Percentiles rank a stretch among this genome's conserved stretches.
Conservation (phyloP, 202 grass and related monocot species). For the Digitaria exilis region DNA sequence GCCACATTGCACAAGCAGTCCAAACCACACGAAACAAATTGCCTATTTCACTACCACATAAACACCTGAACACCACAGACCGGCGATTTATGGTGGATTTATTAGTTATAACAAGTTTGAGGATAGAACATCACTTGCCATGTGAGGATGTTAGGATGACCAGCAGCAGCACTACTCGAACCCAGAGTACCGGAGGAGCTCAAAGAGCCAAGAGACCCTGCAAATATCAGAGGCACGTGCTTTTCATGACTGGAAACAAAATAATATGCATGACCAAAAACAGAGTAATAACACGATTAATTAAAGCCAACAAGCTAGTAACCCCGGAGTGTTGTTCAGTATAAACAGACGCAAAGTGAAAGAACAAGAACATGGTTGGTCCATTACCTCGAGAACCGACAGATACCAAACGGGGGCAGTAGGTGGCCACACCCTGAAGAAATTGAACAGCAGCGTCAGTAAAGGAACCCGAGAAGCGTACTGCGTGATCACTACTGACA, state of each 20-base stretch:
- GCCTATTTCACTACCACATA: neutral
- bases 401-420: slow-evolving; percentile 80
- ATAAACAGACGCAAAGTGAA: neutral
- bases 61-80: neutral
- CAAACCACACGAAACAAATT: neutral
- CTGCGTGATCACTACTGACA: neutral
- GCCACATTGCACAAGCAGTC: slow-evolving; percentile 1
- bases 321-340: neutral
- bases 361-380: neutral
- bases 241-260: neutral
- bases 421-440: slow-evolving; percentile 72
- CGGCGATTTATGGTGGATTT: neutral
- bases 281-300: neutral
- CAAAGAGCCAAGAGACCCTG: slow-evolving; percentile 86
- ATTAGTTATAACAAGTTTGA: neutral
- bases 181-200: slow-evolving; percentile 60
- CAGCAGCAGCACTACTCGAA: slow-evolving; percentile 25
- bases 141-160: slow-evolving; percentile 52
- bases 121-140: slow-evolving; percentile 56
- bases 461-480: neutral
- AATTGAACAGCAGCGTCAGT: slow-evolving; percentile 11
- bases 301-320: neutral
- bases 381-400: slow-evolving; percentile 74
- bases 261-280: neutral
- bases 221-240: slow-evolving; percentile 9